Base-by-base conservation (phyloP, 495 filamentous ascomycete genomes). In the Penicillium turbatum region DNA sequence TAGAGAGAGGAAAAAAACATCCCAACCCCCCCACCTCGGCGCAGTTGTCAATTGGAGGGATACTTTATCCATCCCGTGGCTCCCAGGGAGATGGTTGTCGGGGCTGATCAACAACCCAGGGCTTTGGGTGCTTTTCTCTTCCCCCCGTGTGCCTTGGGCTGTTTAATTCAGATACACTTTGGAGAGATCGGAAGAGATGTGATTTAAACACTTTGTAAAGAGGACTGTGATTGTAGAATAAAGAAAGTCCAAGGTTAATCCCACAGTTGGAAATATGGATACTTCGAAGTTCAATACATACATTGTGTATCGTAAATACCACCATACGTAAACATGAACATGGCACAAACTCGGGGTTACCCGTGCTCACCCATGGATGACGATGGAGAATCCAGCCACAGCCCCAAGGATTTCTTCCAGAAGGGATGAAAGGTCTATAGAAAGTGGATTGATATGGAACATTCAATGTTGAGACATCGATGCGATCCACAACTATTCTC, bases 61-160 rank as follows among this genome's bases (percentile, higher is more conserved):
- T 38, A 39, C 3, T 10, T 48, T 38, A 26, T 34, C 29, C 29
- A 30, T 43, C 29, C 42, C 42, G 42, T 21, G 43, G 29, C 34
- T 38, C 47, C 47, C 47, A 49, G 24, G 24, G 47, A 26, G 24
- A 12, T 39, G 47, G 47, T 49, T 39, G 47, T 49, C 15, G 47
- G 47, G 34, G 47, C 47, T 31, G 32, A 49, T 49, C 34, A 39
- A 35, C 47, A 39, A 38, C 35, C 47, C 47, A 39, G 35, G 21
- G 35, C 24, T 49, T 27, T 39, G 46, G 47, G 35, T 24, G 26
- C 35, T n/a, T 36, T 16, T 19, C 15, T 37, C 31, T 46, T 46
- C 47, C 46, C n/a, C 21, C 34, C 46, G 46, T 48, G 46, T 26
- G 34, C 15, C 19, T 11, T 9, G 32, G 6, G 27, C 31, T 2